Evolutionary conservation across 768 basidiomycete species (phyloP).

Genomic region (Hortiboletus flavorubellus): DNA sequence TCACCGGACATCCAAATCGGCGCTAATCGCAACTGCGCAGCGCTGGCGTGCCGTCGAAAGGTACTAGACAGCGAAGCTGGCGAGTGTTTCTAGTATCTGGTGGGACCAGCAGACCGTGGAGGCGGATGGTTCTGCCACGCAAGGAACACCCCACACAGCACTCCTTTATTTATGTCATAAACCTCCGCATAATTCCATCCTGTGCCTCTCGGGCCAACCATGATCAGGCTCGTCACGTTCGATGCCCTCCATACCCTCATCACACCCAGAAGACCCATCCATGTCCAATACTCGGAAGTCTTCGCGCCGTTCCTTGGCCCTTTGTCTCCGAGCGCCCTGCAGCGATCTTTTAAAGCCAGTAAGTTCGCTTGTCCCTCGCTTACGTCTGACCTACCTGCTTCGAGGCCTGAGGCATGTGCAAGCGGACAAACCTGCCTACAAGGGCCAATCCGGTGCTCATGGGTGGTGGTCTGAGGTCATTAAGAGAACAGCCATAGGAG

Average conservation of each 20-base stretch:
- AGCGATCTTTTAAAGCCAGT: slow-evolving; percentile 61
- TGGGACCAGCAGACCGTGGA: slow-evolving; percentile 8
- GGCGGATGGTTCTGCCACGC: too few species aligned
- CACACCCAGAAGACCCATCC: slow-evolving; percentile 62
- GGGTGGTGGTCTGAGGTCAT: slow-evolving; percentile 83
- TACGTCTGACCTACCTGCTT: slow-evolving; percentile 4
- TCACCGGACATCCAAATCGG: slow-evolving; percentile 17
- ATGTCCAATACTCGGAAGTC: slow-evolving; percentile 56
- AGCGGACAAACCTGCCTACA: slow-evolving; percentile 56
- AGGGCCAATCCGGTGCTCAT: slow-evolving; percentile 40
- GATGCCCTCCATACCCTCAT: slow-evolving; percentile 77
- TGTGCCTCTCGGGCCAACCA: neutral
- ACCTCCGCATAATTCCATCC: slow-evolving; percentile 1
- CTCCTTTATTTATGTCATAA: slow-evolving; percentile 16
- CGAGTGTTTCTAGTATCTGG: neutral
- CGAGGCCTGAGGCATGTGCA: slow-evolving; percentile 52
- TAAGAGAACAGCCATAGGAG: slow-evolving; percentile 66
- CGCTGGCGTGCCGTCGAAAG: slow-evolving; percentile 1
- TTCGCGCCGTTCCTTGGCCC: slow-evolving; percentile 67
- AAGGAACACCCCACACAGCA: neutral
- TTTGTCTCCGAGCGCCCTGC: slow-evolving; percentile 50
- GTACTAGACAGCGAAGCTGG: neutral
- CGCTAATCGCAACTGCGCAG: slow-evolving; percentile 16
- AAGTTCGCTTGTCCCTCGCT: neutral
- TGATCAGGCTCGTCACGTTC: slow-evolving; percentile 69